These are phyloP conservation scores for Botryotinia convoluta DNA, from an alignment of 2,329 filamentous ascomycete genomes.

Conservation along the genomic window DNA sequence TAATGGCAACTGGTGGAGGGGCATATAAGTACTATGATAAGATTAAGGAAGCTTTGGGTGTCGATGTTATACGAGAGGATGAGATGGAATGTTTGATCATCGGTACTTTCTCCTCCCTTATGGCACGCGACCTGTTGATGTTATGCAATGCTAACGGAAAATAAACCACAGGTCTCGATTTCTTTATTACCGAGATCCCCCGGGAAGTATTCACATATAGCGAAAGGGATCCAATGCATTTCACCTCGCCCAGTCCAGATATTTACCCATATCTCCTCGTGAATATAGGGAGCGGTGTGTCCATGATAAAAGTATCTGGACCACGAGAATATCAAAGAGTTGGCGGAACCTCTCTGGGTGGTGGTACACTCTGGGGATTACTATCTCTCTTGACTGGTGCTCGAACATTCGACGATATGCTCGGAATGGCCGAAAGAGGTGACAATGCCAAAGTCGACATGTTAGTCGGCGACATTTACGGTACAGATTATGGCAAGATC, in stretches of 20 bases:
- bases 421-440: slow-evolving; percentile 82
- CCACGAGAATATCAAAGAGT: slow-evolving; percentile 85
- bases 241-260: slow-evolving; percentile 71
- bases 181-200: slow-evolving; percentile 98
- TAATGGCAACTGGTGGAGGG: slow-evolving; percentile 95
- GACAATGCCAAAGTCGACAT: slow-evolving; percentile 95
- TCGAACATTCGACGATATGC: slow-evolving; percentile 95
- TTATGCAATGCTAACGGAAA: not conserved
- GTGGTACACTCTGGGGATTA: slow-evolving; percentile 96
- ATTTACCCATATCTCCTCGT: slow-evolving; percentile 97
- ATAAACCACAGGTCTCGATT: slow-evolving; percentile 71
- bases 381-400: slow-evolving; percentile 91
- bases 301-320: slow-evolving; percentile 94
- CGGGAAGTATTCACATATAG: slow-evolving; percentile 96
- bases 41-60: slow-evolving; percentile 77
- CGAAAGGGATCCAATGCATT: slow-evolving; percentile 86
- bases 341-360: slow-evolving; percentile 89
- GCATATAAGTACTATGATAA: slow-evolving; percentile 96
- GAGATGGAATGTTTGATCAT: slow-evolving; percentile 99
- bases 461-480: slow-evolving; percentile 97
- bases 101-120: slow-evolving; percentile 52
- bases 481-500: slow-evolving; percentile 92
- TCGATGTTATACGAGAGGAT: slow-evolving; percentile 88
- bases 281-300: slow-evolving; percentile 96
- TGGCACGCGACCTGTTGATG: not conserved